A percentile compares a stretch with the other conserved stretches of the same genome.
phyloP scores from a whole-genome alignment of 192 early-diverging fungal species.

The Podila horticola region DNA sequence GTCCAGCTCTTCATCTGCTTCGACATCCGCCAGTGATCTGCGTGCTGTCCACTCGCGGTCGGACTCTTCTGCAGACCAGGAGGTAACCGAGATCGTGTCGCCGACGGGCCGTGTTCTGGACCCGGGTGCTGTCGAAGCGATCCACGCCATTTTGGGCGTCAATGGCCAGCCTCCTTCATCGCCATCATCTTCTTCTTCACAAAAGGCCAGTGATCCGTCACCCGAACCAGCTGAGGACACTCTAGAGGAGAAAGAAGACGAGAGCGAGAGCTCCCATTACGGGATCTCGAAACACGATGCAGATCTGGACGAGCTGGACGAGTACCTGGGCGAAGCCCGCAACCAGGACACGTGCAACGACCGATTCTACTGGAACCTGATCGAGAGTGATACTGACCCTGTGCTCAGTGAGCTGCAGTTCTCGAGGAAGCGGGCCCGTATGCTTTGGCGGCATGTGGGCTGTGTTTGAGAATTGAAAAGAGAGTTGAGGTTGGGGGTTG shows the following conservation, averaged over 20 bases:
- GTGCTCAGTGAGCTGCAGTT: slow-evolving; percentile 20
- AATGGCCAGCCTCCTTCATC: not conserved
- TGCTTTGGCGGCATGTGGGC: slow-evolving; percentile 26
- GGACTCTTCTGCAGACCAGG: not conserved
- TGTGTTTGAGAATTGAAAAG: not conserved
- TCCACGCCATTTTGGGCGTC: not conserved
- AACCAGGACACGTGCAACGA: slow-evolving; percentile 36
- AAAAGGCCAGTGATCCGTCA: too few relatives aligned
- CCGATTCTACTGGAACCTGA: slow-evolving; percentile 33
- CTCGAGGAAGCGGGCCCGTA: slow-evolving; percentile 24
- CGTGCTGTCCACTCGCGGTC: too few relatives aligned
- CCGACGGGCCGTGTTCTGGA: not conserved
- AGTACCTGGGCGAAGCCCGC: slow-evolving; percentile 12
- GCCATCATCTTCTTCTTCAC: not conserved
- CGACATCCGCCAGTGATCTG: slow-evolving; percentile 3
- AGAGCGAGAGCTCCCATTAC: slow-evolving; percentile 5
- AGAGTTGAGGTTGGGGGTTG: too few relatives aligned
- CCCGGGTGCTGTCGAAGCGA: not conserved
- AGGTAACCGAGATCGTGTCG: not conserved
- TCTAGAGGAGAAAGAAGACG: not conserved
- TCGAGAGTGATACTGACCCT: slow-evolving; percentile 6
- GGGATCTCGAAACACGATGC: slow-evolving; percentile 31
- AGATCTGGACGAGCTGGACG: slow-evolving; percentile 35
- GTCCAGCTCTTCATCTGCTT: not conserved
- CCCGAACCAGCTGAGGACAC: not conserved